Evolutionary conservation across 2,329 filamentous ascomycete species (phyloP).

Genomic region (Penicillium fuscoglaucum): DNA sequence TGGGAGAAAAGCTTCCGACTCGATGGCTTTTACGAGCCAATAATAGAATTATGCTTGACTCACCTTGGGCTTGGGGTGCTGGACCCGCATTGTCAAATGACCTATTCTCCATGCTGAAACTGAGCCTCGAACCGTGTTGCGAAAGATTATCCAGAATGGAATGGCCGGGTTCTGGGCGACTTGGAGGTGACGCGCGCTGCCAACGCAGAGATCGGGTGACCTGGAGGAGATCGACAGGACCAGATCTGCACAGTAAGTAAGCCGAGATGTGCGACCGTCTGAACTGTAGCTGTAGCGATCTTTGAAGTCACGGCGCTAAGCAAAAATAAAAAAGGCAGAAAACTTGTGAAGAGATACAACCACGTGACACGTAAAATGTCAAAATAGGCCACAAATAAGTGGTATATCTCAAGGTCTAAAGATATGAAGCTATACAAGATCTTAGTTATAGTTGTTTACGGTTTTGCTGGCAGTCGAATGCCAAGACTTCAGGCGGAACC

Average conservation of each 20-base stretch:
- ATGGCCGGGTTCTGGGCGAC: constrained; percentile 3
- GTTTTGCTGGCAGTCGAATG: neutral
- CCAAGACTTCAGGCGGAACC: constrained; percentile 9
- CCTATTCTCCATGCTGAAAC: constrained; percentile 18
- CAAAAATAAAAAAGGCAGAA: neutral
- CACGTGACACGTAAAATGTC: constrained; percentile 6
- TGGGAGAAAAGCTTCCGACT: constrained; percentile 11
- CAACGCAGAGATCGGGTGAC: constrained; percentile 42
- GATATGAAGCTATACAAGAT: constrained; percentile 7
- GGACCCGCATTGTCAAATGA: constrained; percentile 27
- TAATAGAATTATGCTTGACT: constrained; percentile 12
- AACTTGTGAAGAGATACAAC: neutral
- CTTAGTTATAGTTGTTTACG: constrained; percentile 2
- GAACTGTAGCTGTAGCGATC: neutral
- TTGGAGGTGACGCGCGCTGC: constrained; percentile 29
- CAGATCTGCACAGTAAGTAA: constrained; percentile 23
- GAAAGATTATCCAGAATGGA: constrained; percentile 7
- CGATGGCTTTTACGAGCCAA: constrained; percentile 3
- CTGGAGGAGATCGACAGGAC: constrained; percentile 32
- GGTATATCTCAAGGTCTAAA: neutral
- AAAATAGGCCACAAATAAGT: neutral
- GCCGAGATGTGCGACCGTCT: constrained; percentile 16
- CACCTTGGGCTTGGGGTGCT: constrained; percentile 21
- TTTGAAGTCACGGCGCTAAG: constrained; percentile 3
- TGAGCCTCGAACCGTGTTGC: constrained; percentile 1